Conservation (phyloP, 495 filamentous ascomycete genomes). For the Letharia lupina region DNA sequence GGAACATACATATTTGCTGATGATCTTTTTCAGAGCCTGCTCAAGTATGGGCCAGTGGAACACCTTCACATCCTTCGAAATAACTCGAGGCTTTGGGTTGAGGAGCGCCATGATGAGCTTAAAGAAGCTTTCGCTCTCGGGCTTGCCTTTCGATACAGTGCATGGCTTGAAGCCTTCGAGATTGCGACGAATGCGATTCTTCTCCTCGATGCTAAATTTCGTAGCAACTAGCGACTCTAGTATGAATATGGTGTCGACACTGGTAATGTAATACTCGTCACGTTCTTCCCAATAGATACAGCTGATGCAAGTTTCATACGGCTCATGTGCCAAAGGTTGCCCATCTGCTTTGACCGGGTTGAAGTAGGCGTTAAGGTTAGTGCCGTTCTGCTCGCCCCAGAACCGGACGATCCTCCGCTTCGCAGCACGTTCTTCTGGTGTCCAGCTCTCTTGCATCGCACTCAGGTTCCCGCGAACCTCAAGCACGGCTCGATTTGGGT, state of each 20-base stretch:
- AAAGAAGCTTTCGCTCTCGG: slow-evolving; percentile 92
- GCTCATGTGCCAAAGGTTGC: slow-evolving; percentile 36
- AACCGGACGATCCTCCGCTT: slow-evolving; percentile 82
- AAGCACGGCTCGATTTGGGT: slow-evolving; percentile 77
- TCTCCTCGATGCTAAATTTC: slow-evolving; percentile 88
- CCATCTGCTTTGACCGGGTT: slow-evolving; percentile 61
- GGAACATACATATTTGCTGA: slow-evolving; percentile 87
- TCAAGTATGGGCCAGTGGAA: slow-evolving; percentile 86
- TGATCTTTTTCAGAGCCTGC: slow-evolving; percentile 87
- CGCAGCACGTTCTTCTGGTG: slow-evolving; percentile 62
- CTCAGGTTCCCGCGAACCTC: slow-evolving; percentile 79
- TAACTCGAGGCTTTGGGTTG: slow-evolving; percentile 88
- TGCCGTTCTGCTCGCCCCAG: slow-evolving; percentile 65
- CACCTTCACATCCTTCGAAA: slow-evolving; percentile 98
- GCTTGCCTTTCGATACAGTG: slow-evolving; percentile 86
- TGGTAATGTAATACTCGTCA: slow-evolving; percentile 82
- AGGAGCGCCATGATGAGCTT: slow-evolving; percentile 98
- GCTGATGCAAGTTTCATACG: slow-evolving; percentile 76
- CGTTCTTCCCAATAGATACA: slow-evolving; percentile 93
- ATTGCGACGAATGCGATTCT: slow-evolving; percentile 93
- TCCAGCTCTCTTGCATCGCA: slow-evolving; percentile 73
- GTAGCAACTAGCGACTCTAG: slow-evolving; percentile 78
- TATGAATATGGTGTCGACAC: slow-evolving; percentile 90
- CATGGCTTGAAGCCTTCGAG: slow-evolving; percentile 82
- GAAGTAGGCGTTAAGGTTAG: slow-evolving; percentile 64